Evolutionary conservation across 306 rosid genomes (phyloP).

Genomic region (Herpetospermum pedunculosum): DNA sequence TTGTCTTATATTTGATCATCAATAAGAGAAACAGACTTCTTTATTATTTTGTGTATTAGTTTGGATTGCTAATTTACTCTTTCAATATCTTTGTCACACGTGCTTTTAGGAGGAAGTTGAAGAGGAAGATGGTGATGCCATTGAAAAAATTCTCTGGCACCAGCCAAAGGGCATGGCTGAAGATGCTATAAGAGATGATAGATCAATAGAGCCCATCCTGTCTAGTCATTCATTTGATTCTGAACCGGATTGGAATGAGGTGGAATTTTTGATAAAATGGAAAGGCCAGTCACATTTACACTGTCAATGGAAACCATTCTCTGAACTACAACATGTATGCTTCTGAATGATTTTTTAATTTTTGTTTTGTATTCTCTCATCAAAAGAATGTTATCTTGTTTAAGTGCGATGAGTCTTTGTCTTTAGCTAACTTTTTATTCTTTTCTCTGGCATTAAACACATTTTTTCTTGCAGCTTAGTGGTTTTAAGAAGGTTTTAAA

Average conservation of each 20-base stretch:
- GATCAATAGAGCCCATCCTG: constrained; percentile 66
- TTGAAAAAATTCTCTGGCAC: constrained; percentile 98
- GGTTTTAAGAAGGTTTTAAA: constrained; percentile 96
- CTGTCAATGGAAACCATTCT: constrained; percentile 89
- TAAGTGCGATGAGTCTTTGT: background rate
- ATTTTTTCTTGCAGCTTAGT: constrained; percentile 66
- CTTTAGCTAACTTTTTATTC: constrained; percentile 7
- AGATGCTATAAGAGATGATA: constrained; percentile 61
- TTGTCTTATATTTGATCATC: background rate
- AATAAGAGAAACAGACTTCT: background rate
- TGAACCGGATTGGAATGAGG: constrained; percentile 73
- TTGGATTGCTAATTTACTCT: background rate
- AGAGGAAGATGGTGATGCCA: constrained; percentile 89
- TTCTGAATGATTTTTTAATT: constrained; percentile 1
- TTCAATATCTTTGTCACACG: constrained; percentile 4
- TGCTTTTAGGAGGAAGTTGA: constrained; percentile 77
- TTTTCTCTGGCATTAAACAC: constrained; percentile 11
- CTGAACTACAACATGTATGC: constrained; percentile 90
- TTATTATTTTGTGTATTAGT: background rate
- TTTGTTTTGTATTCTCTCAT: constrained; percentile 11
- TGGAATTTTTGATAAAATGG: constrained; percentile 94
- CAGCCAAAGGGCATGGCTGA: constrained; percentile 90
- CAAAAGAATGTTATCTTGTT: background rate
- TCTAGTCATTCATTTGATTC: constrained; percentile 74
- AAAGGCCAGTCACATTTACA: constrained; percentile 99